These are phyloP conservation scores for Crithidia fasciculata DNA, from an alignment of 208 protist genomes.

Conservation along the genomic window DNA sequence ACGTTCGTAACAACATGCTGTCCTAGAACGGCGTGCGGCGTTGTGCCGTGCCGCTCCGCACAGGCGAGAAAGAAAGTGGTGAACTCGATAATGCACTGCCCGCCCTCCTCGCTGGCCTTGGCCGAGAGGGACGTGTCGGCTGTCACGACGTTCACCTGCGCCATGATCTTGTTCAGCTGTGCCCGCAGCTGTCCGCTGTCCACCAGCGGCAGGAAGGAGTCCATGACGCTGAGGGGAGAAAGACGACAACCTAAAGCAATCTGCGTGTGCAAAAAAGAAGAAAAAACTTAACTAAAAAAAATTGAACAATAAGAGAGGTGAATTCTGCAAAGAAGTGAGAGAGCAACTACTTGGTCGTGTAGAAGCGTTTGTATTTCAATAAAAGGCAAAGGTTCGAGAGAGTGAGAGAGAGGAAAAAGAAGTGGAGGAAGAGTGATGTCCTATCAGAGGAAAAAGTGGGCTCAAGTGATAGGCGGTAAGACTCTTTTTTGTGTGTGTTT, in stretches of 20 bases:
- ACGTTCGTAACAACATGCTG: conserved; percentile 80
- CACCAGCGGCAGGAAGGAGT: conserved; percentile 27
- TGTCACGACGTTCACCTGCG: conserved; percentile 15
- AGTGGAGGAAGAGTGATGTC: neutral
- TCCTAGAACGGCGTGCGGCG: conserved; percentile 62
- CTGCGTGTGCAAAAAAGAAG: no score
- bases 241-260: no score
- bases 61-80: conserved; percentile 47
- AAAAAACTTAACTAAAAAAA: conserved; percentile 5
- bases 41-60: conserved; percentile 47
- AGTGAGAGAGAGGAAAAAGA: neutral
- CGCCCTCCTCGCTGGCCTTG: conserved; percentile 41
- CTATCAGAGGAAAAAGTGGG: no score
- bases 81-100: conserved; percentile 49
- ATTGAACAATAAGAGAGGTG: neutral
- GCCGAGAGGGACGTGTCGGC: conserved; percentile 8
- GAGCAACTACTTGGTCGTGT: neutral
- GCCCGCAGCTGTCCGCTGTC: conserved; percentile 20
- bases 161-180: conserved; percentile 34
- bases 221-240: no score
- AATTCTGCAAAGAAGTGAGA: neutral
- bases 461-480: no score
- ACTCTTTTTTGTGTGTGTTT: no score
- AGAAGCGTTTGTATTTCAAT: neutral
- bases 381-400: no score